Percentiles rank a stretch among this genome's conserved stretches.
phyloP scores from a whole-genome alignment of 2,329 filamentous ascomycete genomes.

The Ophiostoma ulmi region DNA sequence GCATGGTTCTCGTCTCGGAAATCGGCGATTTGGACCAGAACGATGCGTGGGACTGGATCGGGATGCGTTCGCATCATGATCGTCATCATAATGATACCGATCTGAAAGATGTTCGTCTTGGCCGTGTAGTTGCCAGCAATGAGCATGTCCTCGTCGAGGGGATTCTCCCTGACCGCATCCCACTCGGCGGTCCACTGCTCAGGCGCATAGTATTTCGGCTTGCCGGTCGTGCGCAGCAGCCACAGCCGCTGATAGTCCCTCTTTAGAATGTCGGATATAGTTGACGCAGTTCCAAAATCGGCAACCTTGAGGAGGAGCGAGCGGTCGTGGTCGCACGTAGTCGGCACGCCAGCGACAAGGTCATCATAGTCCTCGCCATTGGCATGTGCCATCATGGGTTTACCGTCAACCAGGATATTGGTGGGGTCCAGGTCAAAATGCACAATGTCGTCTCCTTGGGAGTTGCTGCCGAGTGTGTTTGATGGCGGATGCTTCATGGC shows the following conservation, averaged over 20 bases:
- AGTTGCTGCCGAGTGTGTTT: not conserved
- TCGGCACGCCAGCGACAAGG: not conserved
- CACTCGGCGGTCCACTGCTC: constrained; percentile 28
- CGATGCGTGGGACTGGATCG: not conserved
- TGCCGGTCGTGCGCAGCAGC: constrained; percentile 18
- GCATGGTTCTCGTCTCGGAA: not conserved
- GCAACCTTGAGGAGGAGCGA: constrained; percentile 22
- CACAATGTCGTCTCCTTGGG: not conserved
- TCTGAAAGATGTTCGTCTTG: constrained; percentile 26
- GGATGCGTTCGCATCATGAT: constrained; percentile 8
- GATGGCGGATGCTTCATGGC: constrained; percentile 26
- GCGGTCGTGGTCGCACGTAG: not conserved
- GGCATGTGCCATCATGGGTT: not conserved
- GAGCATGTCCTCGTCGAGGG: not conserved
- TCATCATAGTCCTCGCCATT: not conserved
- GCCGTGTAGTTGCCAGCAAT: constrained; percentile 24
- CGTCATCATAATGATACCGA: constrained; percentile 19
- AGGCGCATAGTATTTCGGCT: constrained; percentile 18
- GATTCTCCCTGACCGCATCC: constrained; percentile 18
- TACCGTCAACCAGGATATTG: constrained; percentile 25
- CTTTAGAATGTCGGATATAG: not conserved
- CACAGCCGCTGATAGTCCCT: constrained; percentile 3
- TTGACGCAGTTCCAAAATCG: constrained; percentile 23
- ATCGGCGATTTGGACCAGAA: not conserved
- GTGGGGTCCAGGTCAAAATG: constrained; percentile 20